These are phyloP conservation scores for Petunia hybrid DNA, from an alignment of 305 asterid species.

Conservation along the genomic window DNA sequence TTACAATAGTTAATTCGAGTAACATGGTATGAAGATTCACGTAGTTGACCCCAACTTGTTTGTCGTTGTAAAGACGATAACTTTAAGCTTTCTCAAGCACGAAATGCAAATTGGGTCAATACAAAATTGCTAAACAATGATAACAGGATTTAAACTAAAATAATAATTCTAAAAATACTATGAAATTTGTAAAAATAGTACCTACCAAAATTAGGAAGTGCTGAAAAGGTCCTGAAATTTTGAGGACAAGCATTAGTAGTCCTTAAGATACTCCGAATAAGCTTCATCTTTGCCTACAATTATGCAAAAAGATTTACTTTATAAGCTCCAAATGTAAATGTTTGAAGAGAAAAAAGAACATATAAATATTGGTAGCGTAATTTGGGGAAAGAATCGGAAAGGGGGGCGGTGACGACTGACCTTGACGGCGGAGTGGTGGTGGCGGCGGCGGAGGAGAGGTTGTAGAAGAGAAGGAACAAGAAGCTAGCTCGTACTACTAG, in stretches of 20 bases:
- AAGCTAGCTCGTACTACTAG: too few species aligned
- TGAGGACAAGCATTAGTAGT: slow-evolving; percentile 29
- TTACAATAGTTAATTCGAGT: too few species aligned
- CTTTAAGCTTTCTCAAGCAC: background rate
- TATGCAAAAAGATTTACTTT: background rate
- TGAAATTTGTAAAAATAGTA: background rate
- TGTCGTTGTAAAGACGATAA: too few species aligned
- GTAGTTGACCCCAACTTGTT: too few species aligned
- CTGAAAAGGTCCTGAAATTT: slow-evolving; percentile 31
- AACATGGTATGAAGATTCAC: too few species aligned
- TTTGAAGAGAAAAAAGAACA: background rate
- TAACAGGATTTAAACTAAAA: background rate
- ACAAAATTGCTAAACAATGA: background rate
- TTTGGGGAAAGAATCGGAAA: background rate
- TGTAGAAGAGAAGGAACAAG: too few species aligned
- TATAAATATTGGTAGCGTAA: background rate
- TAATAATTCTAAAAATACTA: background rate
- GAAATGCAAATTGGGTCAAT: background rate
- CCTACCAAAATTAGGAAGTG: slow-evolving; percentile 28
- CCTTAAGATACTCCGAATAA: background rate
- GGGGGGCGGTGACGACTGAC: background rate
- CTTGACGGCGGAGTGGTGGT: background rate
- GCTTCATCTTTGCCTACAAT: slow-evolving; percentile 28
- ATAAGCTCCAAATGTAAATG: background rate
- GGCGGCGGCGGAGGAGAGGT: background rate